Base-by-base conservation (phyloP, 208 protist genomes). In the Zelonia costaricensis region DNA sequence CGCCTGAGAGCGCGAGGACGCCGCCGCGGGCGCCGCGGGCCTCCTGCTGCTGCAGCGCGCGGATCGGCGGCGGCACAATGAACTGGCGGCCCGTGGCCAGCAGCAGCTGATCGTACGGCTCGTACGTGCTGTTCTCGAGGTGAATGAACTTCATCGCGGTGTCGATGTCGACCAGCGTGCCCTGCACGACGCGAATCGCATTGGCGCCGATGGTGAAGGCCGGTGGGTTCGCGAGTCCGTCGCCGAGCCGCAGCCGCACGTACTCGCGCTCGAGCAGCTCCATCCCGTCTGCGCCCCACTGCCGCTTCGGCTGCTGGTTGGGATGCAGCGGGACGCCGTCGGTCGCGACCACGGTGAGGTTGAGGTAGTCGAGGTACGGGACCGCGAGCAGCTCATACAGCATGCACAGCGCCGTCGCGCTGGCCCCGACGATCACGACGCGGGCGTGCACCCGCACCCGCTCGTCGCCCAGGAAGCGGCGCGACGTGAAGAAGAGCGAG, bases 91-190 rank as follows among this genome's bases (percentile, higher is more conserved):
- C 90, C n/a, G 86, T 80, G 23, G 84, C 82, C 12, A 97, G 71
- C 36, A 97, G 62, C 12, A 97, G 74, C 71, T 93, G 88, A 64
- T 97, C 93, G 69, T 97, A 97, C 23, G 91, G 86, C 66, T 95
- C 88, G 45, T 88, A 92, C 35, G 77, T 70, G 33, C 83, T 81
- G 61, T 95, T 93, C 69, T 97, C 91, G 18, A 93, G 60, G 35
- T 76, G 70, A 18, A 97, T 71, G 49, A 82, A 95, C 42, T 82
- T 85, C 61, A 92, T 71, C 13, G 54, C 71, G 33, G 83, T 93
- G 57, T 97, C 91, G 4, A 97, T 67, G 74, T 97, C 93, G 9
- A 95, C 63, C 20, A 96, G 45, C n/a, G 74, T 84, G 23, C 88
- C 88, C 18, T 76, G 49, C 20, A 96, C 76, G 23, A 94, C 71